Base-by-base conservation (phyloP, 768 basidiomycete genomes). In the Pulveroboletus sp. region DNA sequence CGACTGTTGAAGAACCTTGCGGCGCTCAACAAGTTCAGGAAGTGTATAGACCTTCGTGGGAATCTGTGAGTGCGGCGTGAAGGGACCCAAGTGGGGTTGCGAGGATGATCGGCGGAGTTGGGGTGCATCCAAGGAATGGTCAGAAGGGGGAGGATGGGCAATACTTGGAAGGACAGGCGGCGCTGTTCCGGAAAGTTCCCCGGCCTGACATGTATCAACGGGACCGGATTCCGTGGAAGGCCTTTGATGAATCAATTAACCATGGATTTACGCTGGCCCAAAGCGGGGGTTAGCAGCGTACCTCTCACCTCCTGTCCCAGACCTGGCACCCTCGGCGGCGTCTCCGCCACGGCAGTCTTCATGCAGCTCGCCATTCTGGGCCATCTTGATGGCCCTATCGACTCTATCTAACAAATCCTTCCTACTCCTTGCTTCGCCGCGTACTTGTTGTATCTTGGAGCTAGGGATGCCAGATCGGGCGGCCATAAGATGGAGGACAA, bases 381-480 rank as follows among this genome's bases (percentile, higher is more conserved):
- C 63, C 65, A 65, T 65, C 47, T 43, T 53, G 46, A 65, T 66
- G 40, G 60, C 63, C 40, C 35, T 66, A 35, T 65, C 64, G 17
- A 65, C 57, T 43, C 49, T 62, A 49, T 64, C 59, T 45, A 67
- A 49, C 42, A 67, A 51, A 51, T 67, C 63, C 34, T 65, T 64
- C 41, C 63, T 67, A 49, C 41, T 62, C 55, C 57, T 65, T 41
- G 64, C 63, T 55, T 62, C 65, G 10, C 53, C 57, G 25, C 62
- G 62, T 19, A 67, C 62, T 44, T 67, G 59, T 31, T 66, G 63
- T 35, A 64, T 65, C 34, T 57, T 67, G 43, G 62, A 57, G 48
- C 47, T 65, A 6, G 63, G 62, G 27, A 67, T 62, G 32, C 62
- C 65, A 10, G 65, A 65, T 67, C 65, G 53, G 45, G 64, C 63